Conservation (phyloP, 2,329 filamentous ascomycete species). For the Exophiala sideris region DNA sequence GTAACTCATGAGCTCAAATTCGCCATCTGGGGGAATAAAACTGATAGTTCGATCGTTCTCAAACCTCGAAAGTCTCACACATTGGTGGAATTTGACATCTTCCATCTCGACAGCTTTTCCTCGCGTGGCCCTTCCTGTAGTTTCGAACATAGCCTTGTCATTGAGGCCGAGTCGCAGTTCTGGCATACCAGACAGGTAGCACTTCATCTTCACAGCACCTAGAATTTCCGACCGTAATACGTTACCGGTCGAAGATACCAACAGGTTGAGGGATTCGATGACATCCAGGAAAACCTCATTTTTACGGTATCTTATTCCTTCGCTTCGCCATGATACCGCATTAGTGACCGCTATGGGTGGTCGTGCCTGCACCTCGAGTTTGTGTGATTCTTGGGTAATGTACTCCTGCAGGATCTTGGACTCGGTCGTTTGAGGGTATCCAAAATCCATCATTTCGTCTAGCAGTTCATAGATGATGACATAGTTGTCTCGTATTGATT, state of each 20-base stretch:
- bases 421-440: conserved; percentile 97
- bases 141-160: conserved; percentile 99
- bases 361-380: conserved; percentile 91
- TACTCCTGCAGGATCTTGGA: conserved; percentile 98
- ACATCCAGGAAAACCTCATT: conserved; percentile 99
- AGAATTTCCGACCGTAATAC: conserved; percentile 94
- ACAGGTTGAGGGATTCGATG: conserved; percentile 90
- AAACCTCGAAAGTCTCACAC: conserved; percentile 89
- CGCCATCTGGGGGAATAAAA: conserved; percentile 96
- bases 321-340: conserved; percentile 94
- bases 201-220: conserved; percentile 99
- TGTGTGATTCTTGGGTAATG: conserved; percentile 98
- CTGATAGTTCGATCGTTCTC: conserved; percentile 98
- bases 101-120: conserved; percentile 99
- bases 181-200: conserved; percentile 97
- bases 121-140: conserved; percentile 85
- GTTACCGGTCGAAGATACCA: conserved; percentile 91
- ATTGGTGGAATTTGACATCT: conserved; percentile 99
- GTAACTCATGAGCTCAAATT: conserved; percentile 99
- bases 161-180: conserved; percentile 91
- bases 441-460: conserved; percentile 99
- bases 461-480: conserved; percentile 98
- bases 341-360: conserved; percentile 98
- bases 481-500: conserved; percentile 98
- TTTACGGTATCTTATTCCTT: conserved; percentile 97